Conservation (phyloP, 2,329 filamentous ascomycete species). For the Claviceps maximensis region DNA sequence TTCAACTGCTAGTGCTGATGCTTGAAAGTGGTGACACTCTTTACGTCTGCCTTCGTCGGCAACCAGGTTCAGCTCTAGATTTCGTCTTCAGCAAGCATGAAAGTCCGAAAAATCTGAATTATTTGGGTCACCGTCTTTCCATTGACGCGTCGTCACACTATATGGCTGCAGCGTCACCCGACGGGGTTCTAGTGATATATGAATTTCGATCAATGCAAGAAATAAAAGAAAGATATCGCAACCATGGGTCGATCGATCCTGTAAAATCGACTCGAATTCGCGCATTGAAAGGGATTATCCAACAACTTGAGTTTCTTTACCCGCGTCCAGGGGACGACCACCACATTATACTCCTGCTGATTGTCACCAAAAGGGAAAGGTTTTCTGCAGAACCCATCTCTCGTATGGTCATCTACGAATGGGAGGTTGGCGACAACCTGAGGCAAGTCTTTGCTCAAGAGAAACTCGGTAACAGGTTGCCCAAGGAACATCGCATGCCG, state of each 20-base stretch:
- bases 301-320: constrained; percentile 77
- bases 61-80: constrained; percentile 30
- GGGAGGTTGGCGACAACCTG: constrained; percentile 40
- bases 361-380: constrained; percentile 33
- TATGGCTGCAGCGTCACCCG: constrained; percentile 56
- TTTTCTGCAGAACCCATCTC: constrained; percentile 20
- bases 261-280: constrained; percentile 36
- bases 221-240: constrained; percentile 37
- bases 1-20: constrained; percentile 69
- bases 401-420: constrained; percentile 46
- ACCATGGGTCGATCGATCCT: constrained; percentile 37
- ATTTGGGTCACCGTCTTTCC: constrained; percentile 52
- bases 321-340: constrained; percentile 52
- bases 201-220: constrained; percentile 45
- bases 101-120: constrained; percentile 44
- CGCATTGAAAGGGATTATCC: constrained; percentile 55
- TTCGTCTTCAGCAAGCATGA: constrained; percentile 50
- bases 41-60: constrained; percentile 56
- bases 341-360: constrained; percentile 64
- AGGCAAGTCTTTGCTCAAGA: constrained; percentile 30
- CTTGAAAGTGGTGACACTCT: constrained; percentile 60
- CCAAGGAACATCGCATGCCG: constrained; percentile 43
- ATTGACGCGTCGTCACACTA: constrained; percentile 64
- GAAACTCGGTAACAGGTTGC: constrained; percentile 36
- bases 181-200: constrained; percentile 58